These are phyloP conservation scores for Ogataea allantospora DNA, from an alignment of 805 yeast species.

Conservation along the genomic window DNA sequence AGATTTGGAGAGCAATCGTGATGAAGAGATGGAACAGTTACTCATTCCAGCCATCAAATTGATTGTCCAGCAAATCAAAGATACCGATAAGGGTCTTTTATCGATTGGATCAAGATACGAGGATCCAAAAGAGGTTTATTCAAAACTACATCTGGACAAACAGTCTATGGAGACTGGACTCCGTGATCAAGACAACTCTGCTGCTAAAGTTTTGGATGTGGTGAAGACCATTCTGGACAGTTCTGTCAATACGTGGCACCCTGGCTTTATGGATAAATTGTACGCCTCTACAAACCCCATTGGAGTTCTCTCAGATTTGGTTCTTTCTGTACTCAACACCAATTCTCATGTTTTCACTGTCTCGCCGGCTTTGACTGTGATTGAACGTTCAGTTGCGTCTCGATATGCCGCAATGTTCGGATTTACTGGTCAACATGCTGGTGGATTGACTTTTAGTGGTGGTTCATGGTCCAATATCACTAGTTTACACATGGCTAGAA, in stretches of 20 bases:
- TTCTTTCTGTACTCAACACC: slow-evolving; percentile 70
- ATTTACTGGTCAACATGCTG: slow-evolving; percentile 52
- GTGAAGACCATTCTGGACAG: slow-evolving; percentile 58
- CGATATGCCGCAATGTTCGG: slow-evolving; percentile 71
- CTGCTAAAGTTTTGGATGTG: slow-evolving; percentile 44
- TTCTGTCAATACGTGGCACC: slow-evolving; percentile 84
- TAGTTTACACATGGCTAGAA: slow-evolving; percentile 72
- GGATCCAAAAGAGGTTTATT: slow-evolving; percentile 47
- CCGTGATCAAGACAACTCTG: slow-evolving; percentile 12
- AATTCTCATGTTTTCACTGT: slow-evolving; percentile 86
- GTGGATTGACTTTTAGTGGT: slow-evolving; percentile 84
- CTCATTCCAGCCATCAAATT: slow-evolving; percentile 50
- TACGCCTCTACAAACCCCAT: slow-evolving; percentile 86
- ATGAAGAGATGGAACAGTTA: slow-evolving; percentile 53
- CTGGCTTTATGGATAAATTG: slow-evolving; percentile 79
- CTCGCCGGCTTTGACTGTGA: slow-evolving; percentile 72
- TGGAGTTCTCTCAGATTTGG: slow-evolving; percentile 70
- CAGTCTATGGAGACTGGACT: slow-evolving; percentile 28
- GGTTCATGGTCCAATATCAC: slow-evolving; percentile 88
- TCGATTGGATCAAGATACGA: slow-evolving; percentile 49
- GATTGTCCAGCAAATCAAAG: slow-evolving; percentile 50
- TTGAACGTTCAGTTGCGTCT: slow-evolving; percentile 66
- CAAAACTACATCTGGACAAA: slow-evolving; percentile 36
- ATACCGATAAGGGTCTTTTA: slow-evolving; percentile 43
- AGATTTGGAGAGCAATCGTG: slow-evolving; percentile 49